Base-by-base conservation (phyloP, 2,329 filamentous ascomycete species). In the Fusarium vanettenii region DNA sequence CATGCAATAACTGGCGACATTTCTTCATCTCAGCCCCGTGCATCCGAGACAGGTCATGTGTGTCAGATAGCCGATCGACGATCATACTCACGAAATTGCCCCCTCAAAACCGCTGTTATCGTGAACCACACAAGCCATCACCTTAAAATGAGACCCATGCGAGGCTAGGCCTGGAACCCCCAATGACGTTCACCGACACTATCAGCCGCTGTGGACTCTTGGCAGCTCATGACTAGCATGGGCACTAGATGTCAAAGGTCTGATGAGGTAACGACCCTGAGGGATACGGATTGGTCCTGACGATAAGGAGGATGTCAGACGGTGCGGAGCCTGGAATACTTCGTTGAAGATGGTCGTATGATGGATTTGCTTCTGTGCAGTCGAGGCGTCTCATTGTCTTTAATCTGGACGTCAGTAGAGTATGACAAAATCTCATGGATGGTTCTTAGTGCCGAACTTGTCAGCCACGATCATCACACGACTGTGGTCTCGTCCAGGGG, bases 21-120 rank as follows among this genome's bases (percentile, higher is more conserved):
- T 62, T 57, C 67, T 57, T 69, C 63, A 59, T 31, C 20, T 57
- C 31, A 69, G 57, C 63, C 39, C 67, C 67, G 66, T 73, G 67
- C 61, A 59, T 60, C 56, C 35, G 57, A 60, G 48, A 69, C 45
- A 69, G 64, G 59, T 66, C 67, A 75, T 69, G 63, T 69, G 72
- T 63, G 60, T 67, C 70, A 76, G 77, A 79, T 79, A 76, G 69
- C 73, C 77, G 76, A 79, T 74, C 66, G 75, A 70, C 70, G 77
- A 79, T 78, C 77, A 72, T 43, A 48, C 45, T 59, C 60, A 66
- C 64, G 56, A 70, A 66, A 64, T 62, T 60, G 57, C 37, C 60
- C 59, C 61, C 35, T 64, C 41, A 57, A 70, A 78, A 67, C 60
- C 45, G 27, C 61, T 59, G 59, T 56, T 20, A 45, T 66, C 29